Evolutionary conservation across 257 asterid species (phyloP).

Genomic region (Hygrophila difformis): DNA sequence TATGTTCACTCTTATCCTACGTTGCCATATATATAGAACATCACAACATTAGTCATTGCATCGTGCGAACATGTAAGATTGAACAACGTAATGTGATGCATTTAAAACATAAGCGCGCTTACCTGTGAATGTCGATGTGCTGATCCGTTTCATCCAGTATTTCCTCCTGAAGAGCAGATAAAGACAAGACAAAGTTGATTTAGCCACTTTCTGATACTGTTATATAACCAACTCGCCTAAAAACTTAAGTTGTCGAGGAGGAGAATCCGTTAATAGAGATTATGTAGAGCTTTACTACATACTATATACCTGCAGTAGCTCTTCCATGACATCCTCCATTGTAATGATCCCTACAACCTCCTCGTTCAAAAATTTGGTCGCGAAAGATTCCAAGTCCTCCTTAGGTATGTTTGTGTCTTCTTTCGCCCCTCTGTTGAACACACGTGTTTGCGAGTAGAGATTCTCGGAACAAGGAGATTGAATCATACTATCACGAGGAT

Average conservation of each 20-base stretch:
- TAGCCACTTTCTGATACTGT: too few relatives aligned
- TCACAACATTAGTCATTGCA: not conserved
- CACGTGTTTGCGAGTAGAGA: too few relatives aligned
- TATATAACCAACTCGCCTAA: too few relatives aligned
- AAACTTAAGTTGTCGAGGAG: too few relatives aligned
- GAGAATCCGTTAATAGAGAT: too few relatives aligned
- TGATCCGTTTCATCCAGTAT: not conserved
- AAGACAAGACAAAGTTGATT: too few relatives aligned
- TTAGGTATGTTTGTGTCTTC: not conserved
- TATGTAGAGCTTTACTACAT: too few relatives aligned
- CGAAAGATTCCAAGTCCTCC: not conserved
- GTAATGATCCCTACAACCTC: not conserved
- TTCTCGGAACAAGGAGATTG: not conserved
- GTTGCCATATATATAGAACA: not conserved
- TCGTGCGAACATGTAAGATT: too few relatives aligned
- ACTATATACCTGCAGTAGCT: not conserved
- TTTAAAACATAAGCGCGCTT: not conserved
- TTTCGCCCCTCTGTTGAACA: not conserved
- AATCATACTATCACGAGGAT: not conserved
- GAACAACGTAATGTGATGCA: too few relatives aligned
- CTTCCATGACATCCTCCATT: not conserved
- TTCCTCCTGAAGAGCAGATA: not conserved
- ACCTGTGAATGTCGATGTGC: not conserved
- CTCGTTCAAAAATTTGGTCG: not conserved
- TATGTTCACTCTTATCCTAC: not conserved